phyloP scores from a whole-genome alignment of 805 yeast species.

The Ogataea henricii region DNA sequence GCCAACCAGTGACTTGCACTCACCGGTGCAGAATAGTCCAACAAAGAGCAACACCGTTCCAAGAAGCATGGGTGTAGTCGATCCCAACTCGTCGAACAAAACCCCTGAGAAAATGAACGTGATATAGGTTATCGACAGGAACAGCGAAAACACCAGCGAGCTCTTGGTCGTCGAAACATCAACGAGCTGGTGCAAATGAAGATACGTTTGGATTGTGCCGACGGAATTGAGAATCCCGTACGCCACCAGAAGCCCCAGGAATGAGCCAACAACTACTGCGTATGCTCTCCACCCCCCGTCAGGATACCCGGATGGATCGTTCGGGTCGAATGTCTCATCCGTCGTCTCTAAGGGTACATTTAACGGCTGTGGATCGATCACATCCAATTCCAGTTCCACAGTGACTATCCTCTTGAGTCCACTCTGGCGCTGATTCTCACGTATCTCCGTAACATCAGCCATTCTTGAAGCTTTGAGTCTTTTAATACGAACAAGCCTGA shows the following conservation, averaged over 20 bases:
- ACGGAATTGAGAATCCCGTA: constrained; percentile 54
- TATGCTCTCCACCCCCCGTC: constrained; percentile 55
- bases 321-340: not conserved
- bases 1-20: constrained; percentile 43
- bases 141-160: constrained; percentile 67
- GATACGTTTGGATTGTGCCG: constrained; percentile 51
- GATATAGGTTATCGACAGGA: constrained; percentile 47
- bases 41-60: constrained; percentile 37
- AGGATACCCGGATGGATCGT: constrained; percentile 37
- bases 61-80: constrained; percentile 36
- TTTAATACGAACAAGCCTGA: too few relatives aligned
- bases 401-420: not conserved
- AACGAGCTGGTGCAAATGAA: constrained; percentile 51
- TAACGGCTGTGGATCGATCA: not conserved
- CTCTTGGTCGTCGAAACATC: constrained; percentile 46
- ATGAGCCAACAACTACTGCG: constrained; percentile 49
- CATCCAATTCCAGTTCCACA: not conserved
- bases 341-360: not conserved
- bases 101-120: constrained; percentile 42
- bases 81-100: constrained; percentile 44
- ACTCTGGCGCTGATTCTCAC: not conserved
- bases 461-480: not conserved
- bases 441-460: not conserved
- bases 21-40: constrained; percentile 43
- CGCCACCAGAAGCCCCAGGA: constrained; percentile 53